Conservation (phyloP, 2,329 filamentous ascomycete species). For the Diplodia scrobiculata region DNA sequence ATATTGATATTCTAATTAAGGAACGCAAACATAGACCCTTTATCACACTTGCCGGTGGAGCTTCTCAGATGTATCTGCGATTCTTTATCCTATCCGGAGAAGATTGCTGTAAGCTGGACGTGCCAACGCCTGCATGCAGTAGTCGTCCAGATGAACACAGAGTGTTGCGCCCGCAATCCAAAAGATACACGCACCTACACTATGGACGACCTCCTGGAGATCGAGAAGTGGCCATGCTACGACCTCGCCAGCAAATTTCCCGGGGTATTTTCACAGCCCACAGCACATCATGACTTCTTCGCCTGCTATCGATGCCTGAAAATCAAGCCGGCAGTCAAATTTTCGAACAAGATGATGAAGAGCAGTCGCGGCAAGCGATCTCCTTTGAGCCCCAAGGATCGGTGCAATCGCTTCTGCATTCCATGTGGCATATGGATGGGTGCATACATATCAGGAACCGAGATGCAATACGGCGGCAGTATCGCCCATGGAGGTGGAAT, state of each 20-base stretch:
- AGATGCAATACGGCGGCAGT: background rate
- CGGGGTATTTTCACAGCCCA: background rate
- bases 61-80: background rate
- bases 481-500: background rate
- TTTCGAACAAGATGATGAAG: background rate
- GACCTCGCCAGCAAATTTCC: background rate
- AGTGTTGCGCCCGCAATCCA: background rate
- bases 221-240: conserved; percentile 6
- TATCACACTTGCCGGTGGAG: background rate
- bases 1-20: background rate
- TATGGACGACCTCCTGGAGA: background rate
- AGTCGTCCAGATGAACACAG: background rate
- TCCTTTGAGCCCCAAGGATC: background rate
- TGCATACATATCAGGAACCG: background rate
- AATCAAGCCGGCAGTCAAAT: background rate
- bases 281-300: background rate
- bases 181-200: background rate
- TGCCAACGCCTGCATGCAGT: background rate
- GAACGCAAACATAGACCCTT: background rate
- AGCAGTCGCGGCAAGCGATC: background rate
- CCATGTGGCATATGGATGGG: background rate
- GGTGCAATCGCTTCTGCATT: conserved; percentile 1
- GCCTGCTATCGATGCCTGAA: background rate
- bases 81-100: background rate
- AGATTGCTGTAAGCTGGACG: background rate